Evolutionary conservation across 1,284 basidiomycete genomes (phyloP), one percentile per base, ranked within the genome.

Genomic region (Pholiota adiposa): DNA sequence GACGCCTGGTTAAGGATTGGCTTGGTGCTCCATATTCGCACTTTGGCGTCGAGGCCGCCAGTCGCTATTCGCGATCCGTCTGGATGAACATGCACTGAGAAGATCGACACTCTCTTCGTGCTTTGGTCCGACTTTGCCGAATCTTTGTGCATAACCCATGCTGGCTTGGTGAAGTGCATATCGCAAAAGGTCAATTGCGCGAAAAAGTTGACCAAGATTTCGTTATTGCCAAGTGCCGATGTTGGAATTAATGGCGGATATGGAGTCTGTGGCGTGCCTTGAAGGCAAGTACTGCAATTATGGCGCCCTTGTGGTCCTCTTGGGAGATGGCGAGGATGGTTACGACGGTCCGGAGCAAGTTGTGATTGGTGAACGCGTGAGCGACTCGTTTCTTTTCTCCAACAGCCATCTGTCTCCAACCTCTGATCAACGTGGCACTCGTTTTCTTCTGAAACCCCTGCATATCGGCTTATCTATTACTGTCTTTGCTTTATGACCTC

Each of bases 11-110:
- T 88, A 33, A 98, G 79, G 66, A 99, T 97, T 1, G 96, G 94
- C 60, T 92, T 89, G 0, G 97, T 98, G 63, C 92, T 92, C 97
- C 97, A 99, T 75, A 99, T 95, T 63, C 96, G 91, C 65, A 99
- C 89, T 80, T 97, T 97, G 51, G 93, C 90, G 74, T 98, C 96
- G 48, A 98, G 82, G 14, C 97, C 96, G 19, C 96, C 97, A 0
- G 97, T 99, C 8, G 97, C 97, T 62, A 99, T 89, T 25, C 97
- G 87, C 38, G 94, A 96, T 62, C 94, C 94, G 71, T 99, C 97
- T 0, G 97, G 97, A 72, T 98, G 96, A 11, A 98, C 93, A 65
- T 94, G 89, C 19, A 97, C 84, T 25, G 93, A 93, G 81, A 96
- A 98, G 69, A 99, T 97, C 19, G 95, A 91, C 29, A 90, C 80